Conservation (phyloP, 768 basidiomycete species). For the Cystoderma amianthinum region DNA sequence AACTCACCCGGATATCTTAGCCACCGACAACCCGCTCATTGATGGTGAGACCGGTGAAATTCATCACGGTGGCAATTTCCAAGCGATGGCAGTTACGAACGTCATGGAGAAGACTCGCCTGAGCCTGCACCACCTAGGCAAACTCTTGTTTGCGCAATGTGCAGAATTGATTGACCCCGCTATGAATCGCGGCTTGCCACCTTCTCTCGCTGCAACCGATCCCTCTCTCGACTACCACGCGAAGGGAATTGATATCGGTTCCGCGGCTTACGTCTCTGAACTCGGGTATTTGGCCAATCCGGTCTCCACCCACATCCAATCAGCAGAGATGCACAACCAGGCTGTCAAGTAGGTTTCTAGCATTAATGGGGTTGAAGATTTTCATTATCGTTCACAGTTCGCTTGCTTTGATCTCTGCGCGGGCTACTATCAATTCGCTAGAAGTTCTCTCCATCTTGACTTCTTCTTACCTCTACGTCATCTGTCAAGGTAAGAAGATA, state of each 20-base stretch:
- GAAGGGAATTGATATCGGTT: constrained; percentile 77
- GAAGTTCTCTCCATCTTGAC: constrained; percentile 66
- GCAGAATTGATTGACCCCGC: constrained; percentile 74
- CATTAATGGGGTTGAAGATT: constrained; percentile 2
- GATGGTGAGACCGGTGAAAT: constrained; percentile 61
- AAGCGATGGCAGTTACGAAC: constrained; percentile 69
- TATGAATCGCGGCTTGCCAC: constrained; percentile 79
- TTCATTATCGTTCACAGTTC: constrained; percentile 23
- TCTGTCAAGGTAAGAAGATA: constrained; percentile 50
- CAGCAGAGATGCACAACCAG: constrained; percentile 84
- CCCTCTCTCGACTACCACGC: constrained; percentile 72
- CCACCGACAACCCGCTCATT: constrained; percentile 79
- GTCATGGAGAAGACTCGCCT: constrained; percentile 88
- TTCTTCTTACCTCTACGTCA: constrained; percentile 64
- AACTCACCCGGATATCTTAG: constrained; percentile 24
- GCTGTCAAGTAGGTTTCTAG: constrained; percentile 58
- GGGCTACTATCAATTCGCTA: constrained; percentile 63
- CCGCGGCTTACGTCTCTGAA: constrained; percentile 76
- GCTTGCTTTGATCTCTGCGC: constrained; percentile 65
- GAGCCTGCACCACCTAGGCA: constrained; percentile 61
- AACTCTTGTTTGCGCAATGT: constrained; percentile 62
- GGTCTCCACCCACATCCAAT: constrained; percentile 75
- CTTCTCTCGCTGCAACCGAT: constrained; percentile 66
- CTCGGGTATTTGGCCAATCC: constrained; percentile 74
- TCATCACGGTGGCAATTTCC: constrained; percentile 86